A percentile compares a stretch with the other conserved stretches of the same genome.
These are phyloP conservation scores for Microbotryomycetes sp. DNA, from an alignment of 1,284 basidiomycete genomes.

Conservation along the genomic window DNA sequence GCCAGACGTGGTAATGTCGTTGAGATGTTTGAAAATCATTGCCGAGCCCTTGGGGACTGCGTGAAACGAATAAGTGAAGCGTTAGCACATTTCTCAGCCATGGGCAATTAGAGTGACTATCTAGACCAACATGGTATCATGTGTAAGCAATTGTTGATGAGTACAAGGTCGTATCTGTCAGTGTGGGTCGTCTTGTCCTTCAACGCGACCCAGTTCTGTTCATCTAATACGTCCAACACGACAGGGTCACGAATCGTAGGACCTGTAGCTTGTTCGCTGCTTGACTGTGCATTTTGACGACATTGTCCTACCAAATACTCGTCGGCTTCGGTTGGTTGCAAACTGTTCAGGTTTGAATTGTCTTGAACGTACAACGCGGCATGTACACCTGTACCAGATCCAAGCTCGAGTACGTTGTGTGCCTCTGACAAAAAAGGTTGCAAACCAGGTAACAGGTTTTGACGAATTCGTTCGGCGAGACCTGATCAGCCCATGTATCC, in stretches of 20 bases:
- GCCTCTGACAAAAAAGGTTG: neutral
- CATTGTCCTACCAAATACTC: neutral
- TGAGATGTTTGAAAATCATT: constrained; percentile 14
- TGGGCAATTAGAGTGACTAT: neutral
- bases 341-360: neutral
- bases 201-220: constrained; percentile 7
- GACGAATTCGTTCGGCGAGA: constrained; percentile 13
- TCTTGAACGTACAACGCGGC: constrained; percentile 3
- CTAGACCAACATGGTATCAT: constrained; percentile 26
- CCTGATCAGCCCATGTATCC: neutral
- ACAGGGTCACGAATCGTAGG: no score
- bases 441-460: constrained; percentile 16
- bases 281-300: neutral
- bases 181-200: neutral
- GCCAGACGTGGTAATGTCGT: neutral
- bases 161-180: constrained; percentile 8
- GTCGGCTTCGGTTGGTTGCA: constrained; percentile 25
- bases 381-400: constrained; percentile 18
- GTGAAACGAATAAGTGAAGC: neutral
- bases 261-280: neutral
- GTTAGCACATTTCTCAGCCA: neutral
- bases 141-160: constrained; percentile 20
- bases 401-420: constrained; percentile 16
- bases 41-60: constrained; percentile 17
- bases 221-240: constrained; percentile 7